Conservation (phyloP, 73 alveolate genomes). For the Diophrys appendiculata region DNA sequence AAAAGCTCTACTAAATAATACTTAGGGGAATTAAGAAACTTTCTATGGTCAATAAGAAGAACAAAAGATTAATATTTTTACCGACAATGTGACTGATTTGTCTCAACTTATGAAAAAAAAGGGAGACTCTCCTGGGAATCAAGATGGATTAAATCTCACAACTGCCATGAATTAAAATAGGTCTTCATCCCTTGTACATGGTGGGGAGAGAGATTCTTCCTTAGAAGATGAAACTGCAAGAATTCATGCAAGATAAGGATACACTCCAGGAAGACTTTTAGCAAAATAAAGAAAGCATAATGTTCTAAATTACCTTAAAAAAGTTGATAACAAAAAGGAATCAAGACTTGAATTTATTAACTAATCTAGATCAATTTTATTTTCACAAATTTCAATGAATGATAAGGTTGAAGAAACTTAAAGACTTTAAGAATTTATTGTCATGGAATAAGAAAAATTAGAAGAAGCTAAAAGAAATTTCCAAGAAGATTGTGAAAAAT, state of each 20-base stretch:
- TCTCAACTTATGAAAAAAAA: no score
- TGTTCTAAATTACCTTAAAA: not conserved
- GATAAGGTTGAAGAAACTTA: conserved; percentile 50
- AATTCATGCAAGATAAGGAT: not conserved
- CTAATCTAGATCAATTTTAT: conserved; percentile 12
- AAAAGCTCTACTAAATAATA: no score
- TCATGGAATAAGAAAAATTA: conserved; percentile 31
- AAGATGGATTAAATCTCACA: no score
- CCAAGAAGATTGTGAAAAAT: conserved; percentile 23
- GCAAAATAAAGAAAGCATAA: not conserved
- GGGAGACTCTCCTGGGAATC: no score
- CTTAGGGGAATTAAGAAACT: no score
- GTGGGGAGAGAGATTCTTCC: not conserved
- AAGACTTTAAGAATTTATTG: conserved; percentile 31
- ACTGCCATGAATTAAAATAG: no score
- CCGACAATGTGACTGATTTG: no score
- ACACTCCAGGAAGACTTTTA: not conserved
- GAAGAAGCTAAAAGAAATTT: conserved; percentile 27
- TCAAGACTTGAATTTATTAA: conserved; percentile 9
- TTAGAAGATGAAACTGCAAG: not conserved
- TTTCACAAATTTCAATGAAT: conserved; percentile 29
- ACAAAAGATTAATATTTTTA: no score
- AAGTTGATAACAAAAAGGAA: conserved; percentile 1
- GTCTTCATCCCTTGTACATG: no score
- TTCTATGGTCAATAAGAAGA: no score